Base-by-base conservation (phyloP, 306 rosid genomes). In the Sicyos edulis region DNA sequence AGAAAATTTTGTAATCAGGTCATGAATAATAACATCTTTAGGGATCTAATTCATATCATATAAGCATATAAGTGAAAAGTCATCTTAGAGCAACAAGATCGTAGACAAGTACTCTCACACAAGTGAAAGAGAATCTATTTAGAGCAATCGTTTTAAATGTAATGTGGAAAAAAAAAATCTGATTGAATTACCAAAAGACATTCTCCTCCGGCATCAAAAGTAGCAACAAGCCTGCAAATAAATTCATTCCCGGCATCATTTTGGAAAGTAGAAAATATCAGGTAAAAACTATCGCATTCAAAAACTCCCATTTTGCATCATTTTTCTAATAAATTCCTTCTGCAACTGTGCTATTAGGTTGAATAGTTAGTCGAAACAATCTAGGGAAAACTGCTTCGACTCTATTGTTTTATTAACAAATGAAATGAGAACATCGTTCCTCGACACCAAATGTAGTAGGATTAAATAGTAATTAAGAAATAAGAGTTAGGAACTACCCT, bases 191-290 rank as follows among this genome's bases (percentile, higher is more conserved):
- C 98, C 98, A 92, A 83, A 92, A 92, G 72, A 96, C 98, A 88
- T 88, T 92, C 80, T 92, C 98, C 77, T 92, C 98, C 0, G 96
- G 96, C 98, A 92, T 90, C 80, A 90, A 85, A 71, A 90, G 96
- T 76, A 92, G 82, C 77, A 92, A 80, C 57, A 88, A 54, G 65
- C 93, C 96, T 72, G 96, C 96, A 84, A 92, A 92, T 83, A 92
- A 92, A 80, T 92, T 92, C 96, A 90, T 92, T 72, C 90, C 98
- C 98, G 88, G 96, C 88, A 77, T 56, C 75, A 76, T 70, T 82
- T 76, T 69, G 62, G 77, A 66, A 68, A 74, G 69, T 26, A 71
- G 21, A 77, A 64, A 22, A 63, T 47, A 58, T 40, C 42, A 58
- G 6, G 10, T 21, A 37, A 26, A 26, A 26, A 26, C 32, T 26